phyloP scores from a whole-genome alignment of 768 basidiomycete species.

The Favolaschia claudopus region DNA sequence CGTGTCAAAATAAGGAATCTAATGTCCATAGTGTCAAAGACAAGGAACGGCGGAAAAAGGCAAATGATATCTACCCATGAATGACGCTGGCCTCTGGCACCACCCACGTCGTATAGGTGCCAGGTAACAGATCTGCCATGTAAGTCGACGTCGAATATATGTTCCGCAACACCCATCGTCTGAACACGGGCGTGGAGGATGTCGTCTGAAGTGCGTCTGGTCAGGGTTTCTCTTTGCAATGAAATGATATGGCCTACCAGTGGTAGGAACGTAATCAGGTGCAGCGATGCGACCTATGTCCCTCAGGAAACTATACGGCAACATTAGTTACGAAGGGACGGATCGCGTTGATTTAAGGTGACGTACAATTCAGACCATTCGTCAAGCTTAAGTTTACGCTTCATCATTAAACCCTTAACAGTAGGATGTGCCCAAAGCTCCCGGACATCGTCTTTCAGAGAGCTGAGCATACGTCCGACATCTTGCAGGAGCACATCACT shows the following conservation, averaged over 20 bases:
- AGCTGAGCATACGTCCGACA: slow-evolving; percentile 64
- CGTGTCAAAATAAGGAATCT: slow-evolving; percentile 70
- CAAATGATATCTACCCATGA: slow-evolving; percentile 66
- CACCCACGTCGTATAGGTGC: slow-evolving; percentile 78
- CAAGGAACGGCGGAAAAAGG: slow-evolving; percentile 3
- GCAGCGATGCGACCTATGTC: slow-evolving; percentile 77
- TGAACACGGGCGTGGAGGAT: slow-evolving; percentile 90
- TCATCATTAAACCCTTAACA: slow-evolving; percentile 72
- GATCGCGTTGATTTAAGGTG: neutral
- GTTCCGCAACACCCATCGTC: slow-evolving; percentile 89
- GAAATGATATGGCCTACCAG: slow-evolving; percentile 52
- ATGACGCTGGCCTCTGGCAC: slow-evolving; percentile 75
- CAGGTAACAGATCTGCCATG: slow-evolving; percentile 80
- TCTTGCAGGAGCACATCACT: slow-evolving; percentile 67
- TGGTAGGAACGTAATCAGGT: slow-evolving; percentile 75
- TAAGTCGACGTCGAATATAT: slow-evolving; percentile 81
- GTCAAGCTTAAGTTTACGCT: slow-evolving; percentile 77
- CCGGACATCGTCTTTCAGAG: slow-evolving; percentile 68
- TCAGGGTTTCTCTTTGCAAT: slow-evolving; percentile 22
- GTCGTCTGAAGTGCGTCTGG: slow-evolving; percentile 66
- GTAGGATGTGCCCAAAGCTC: slow-evolving; percentile 77
- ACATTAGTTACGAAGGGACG: slow-evolving; percentile 22
- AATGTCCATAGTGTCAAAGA: slow-evolving; percentile 5
- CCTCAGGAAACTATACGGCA: slow-evolving; percentile 67
- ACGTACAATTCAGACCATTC: slow-evolving; percentile 92